These are phyloP conservation scores for Neonectria hederae DNA, from an alignment of 2,329 filamentous ascomycete genomes.

Conservation along the genomic window DNA sequence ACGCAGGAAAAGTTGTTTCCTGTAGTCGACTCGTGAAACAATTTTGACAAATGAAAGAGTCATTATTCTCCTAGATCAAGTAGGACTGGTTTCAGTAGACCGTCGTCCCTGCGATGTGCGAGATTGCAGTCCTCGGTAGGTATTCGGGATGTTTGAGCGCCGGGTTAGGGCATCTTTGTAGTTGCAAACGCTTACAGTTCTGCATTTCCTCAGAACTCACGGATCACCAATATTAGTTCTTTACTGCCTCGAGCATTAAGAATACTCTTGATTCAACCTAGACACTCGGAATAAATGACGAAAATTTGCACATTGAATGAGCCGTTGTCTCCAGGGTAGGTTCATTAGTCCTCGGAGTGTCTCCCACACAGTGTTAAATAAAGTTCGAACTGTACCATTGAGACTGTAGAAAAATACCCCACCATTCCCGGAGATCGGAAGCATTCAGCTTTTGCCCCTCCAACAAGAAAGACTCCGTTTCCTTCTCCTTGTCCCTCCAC, in stretches of 20 bases:
- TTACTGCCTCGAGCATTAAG: background rate
- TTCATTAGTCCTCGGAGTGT: background rate
- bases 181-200: background rate
- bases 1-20: background rate
- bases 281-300: background rate
- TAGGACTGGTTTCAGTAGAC: background rate
- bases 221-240: background rate
- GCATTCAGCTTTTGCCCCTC: conserved; percentile 35
- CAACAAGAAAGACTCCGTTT: conserved; percentile 15
- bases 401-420: conserved; percentile 32
- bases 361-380: conserved; percentile 11
- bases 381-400: conserved; percentile 24
- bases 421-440: conserved; percentile 31
- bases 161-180: background rate
- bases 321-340: background rate
- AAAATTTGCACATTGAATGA: background rate
- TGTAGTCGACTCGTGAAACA: background rate
- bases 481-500: conserved; percentile 12
- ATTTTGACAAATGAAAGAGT: background rate
- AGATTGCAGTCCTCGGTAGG: too few relatives aligned
- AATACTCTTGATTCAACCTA: background rate
- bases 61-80: background rate
- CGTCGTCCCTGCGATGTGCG: too few relatives aligned
- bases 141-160: background rate
- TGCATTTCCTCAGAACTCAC: background rate